phyloP scores from a whole-genome alignment of 2,329 filamentous ascomycete genomes.

The Anthostomella pinea region DNA sequence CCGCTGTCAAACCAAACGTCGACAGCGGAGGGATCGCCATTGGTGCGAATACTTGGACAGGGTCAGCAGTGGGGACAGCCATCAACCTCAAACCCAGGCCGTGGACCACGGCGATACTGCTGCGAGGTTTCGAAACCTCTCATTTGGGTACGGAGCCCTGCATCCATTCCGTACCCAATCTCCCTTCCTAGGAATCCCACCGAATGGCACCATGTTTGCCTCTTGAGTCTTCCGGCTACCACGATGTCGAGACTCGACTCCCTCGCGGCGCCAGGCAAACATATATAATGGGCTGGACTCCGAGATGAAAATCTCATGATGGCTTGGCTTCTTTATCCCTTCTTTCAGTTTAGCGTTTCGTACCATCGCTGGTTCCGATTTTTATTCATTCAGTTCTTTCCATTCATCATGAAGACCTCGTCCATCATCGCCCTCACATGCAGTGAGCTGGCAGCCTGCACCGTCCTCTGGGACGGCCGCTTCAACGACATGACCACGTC shows the following conservation, averaged over 20 bases:
- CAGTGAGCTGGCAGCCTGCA: constrained; percentile 31
- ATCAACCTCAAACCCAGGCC: constrained; percentile 5
- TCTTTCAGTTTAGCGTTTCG: neutral
- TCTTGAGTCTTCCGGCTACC: no score
- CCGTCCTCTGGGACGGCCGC: constrained; percentile 58
- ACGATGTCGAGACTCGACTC: no score
- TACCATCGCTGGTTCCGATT: neutral
- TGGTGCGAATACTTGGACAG: constrained; percentile 14
- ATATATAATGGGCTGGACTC: no score
- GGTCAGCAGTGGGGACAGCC: constrained; percentile 12
- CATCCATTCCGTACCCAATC: constrained; percentile 6
- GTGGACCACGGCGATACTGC: constrained; percentile 2
- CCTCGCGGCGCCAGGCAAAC: no score
- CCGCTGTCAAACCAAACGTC: constrained; percentile 6
- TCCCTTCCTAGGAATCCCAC: no score
- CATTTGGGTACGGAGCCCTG: constrained; percentile 16
- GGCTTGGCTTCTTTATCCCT: constrained; percentile 1
- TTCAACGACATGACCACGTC: constrained; percentile 52
- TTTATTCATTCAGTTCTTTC: neutral
- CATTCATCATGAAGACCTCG: constrained; percentile 21
- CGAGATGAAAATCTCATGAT: no score
- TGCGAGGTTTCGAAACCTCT: constrained; percentile 8
- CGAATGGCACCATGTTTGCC: no score
- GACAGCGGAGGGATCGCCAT: constrained; percentile 6
- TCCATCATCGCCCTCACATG: constrained; percentile 19